phyloP scores from a whole-genome alignment of 129 eudicot species.

The Lonicera japonica region DNA sequence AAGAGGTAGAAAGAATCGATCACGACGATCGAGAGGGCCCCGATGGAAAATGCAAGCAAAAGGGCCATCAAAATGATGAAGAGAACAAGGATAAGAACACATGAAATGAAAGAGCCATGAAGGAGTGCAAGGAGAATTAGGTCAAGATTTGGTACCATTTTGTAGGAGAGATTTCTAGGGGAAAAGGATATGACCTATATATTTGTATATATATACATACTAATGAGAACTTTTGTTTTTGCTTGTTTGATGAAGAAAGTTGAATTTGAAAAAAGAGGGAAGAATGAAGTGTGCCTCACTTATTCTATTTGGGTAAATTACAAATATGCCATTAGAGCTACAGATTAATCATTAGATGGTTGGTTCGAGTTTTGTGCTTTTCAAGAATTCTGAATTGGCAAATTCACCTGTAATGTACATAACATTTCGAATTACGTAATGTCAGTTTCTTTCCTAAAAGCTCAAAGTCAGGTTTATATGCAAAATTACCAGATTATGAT shows the following conservation, averaged over 20 bases:
- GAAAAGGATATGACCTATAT: not conserved
- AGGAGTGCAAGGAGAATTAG: slow-evolving; percentile 55
- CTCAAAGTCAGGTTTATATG: no score
- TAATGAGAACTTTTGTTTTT: not conserved
- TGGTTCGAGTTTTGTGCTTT: no score
- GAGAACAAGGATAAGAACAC: slow-evolving; percentile 38
- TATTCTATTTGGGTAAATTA: slow-evolving; percentile 5
- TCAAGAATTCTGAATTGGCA: no score
- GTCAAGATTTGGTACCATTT: slow-evolving; percentile 48
- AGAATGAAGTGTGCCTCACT: slow-evolving; percentile 36
- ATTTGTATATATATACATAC: not conserved
- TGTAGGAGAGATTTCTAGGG: not conserved
- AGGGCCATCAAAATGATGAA: slow-evolving; percentile 30
- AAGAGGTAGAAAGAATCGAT: slow-evolving; percentile 26
- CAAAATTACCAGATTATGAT: no score
- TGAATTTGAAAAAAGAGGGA: slow-evolving; percentile 4
- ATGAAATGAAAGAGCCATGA: slow-evolving; percentile 49
- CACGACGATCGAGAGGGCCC: slow-evolving; percentile 27
- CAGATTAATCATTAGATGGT: not conserved
- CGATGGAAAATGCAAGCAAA: slow-evolving; percentile 24
- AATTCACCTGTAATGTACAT: no score
- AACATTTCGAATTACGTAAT: no score
- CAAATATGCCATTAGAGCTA: not conserved
- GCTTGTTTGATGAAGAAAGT: slow-evolving; percentile 9
- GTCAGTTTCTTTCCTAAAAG: no score